Evolutionary conservation across 768 basidiomycete species (phyloP).

Genomic region (Lactarius tabidus): DNA sequence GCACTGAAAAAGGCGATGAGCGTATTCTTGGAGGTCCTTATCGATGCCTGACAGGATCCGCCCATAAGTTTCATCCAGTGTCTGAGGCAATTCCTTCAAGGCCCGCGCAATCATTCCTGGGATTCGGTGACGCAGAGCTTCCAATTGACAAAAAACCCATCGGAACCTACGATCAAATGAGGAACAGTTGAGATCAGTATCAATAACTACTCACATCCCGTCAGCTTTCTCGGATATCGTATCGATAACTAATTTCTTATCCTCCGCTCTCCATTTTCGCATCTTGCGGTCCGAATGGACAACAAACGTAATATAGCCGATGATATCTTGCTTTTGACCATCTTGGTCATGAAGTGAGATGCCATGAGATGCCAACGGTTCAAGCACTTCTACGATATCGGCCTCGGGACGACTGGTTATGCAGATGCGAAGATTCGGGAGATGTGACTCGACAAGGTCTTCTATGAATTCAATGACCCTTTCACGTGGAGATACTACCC

Average conservation of each 20-base stretch:
- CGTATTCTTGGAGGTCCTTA: neutral
- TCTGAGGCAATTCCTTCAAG: neutral
- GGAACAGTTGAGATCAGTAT: neutral
- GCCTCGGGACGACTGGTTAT: slow-evolving; percentile 1
- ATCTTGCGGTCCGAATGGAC: neutral
- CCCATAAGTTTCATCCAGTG: neutral
- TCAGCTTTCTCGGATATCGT: neutral
- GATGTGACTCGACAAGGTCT: neutral
- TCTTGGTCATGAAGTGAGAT: neutral
- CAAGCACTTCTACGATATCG: neutral
- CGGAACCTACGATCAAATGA: neutral
- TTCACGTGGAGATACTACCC: neutral
- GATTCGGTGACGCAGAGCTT: neutral
- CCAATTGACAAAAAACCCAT: slow-evolving; percentile 3
- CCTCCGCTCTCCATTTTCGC: neutral
- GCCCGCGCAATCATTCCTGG: neutral
- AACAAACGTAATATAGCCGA: neutral
- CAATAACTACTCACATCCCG: neutral
- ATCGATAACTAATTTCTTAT: neutral
- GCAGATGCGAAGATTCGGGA: neutral
- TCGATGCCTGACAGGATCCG: neutral
- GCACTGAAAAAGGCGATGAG: neutral
- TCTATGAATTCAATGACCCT: neutral
- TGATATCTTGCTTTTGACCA: neutral
- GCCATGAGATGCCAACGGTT: neutral